These are phyloP conservation scores for Candida xiaguanensis DNA, from an alignment of 805 yeast species.

Conservation along the genomic window DNA sequence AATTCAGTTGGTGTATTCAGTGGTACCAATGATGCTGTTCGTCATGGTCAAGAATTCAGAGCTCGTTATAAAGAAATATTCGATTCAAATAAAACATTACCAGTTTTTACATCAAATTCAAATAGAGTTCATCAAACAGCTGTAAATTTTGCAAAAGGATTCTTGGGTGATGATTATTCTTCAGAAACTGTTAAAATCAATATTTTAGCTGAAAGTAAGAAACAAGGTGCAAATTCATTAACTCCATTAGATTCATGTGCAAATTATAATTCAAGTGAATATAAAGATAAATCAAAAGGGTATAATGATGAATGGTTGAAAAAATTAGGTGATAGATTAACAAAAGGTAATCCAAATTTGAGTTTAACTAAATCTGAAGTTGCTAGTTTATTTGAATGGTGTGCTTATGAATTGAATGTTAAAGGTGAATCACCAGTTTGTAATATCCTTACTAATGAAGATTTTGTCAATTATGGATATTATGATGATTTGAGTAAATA, in stretches of 20 bases:
- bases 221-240: slow-evolving; percentile 51
- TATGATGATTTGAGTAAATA: slow-evolving; percentile 52
- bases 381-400: slow-evolving; percentile 48
- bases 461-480: slow-evolving; percentile 60
- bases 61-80: slow-evolving; percentile 44
- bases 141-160: slow-evolving; percentile 50
- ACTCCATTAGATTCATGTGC: slow-evolving; percentile 44
- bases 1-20: slow-evolving; percentile 40
- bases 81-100: slow-evolving; percentile 29
- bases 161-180: slow-evolving; percentile 41
- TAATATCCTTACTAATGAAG: slow-evolving; percentile 57
- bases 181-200: slow-evolving; percentile 15
- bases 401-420: slow-evolving; percentile 71
- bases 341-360: slow-evolving; percentile 47
- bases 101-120: slow-evolving; percentile 48
- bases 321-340: slow-evolving; percentile 54
- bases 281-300: slow-evolving; percentile 18
- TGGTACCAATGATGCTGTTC: slow-evolving; percentile 44
- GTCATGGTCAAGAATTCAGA: slow-evolving; percentile 43
- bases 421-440: slow-evolving; percentile 63
- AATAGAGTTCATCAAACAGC: slow-evolving; percentile 53
- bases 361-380: slow-evolving; percentile 50
- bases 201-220: slow-evolving; percentile 41
- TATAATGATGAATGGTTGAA: slow-evolving; percentile 40
- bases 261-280: slow-evolving; percentile 28